These are phyloP conservation scores for Wickerhamomyces ciferrii DNA, from an alignment of 805 yeast species.

Conservation along the genomic window DNA sequence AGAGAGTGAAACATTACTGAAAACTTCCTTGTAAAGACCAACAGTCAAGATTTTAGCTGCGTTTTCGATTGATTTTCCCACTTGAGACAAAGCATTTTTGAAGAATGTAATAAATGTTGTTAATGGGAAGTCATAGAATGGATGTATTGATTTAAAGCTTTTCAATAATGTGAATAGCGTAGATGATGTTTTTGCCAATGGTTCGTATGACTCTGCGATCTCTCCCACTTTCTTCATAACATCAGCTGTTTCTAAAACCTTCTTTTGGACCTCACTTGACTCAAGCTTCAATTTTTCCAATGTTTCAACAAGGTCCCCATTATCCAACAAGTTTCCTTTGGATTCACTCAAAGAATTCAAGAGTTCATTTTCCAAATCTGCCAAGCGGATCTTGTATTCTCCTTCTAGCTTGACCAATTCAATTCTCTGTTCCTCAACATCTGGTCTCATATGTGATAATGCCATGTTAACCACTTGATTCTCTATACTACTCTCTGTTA, in stretches of 20 bases:
- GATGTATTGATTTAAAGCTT: slow-evolving; percentile 33
- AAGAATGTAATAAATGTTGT: slow-evolving; percentile 34
- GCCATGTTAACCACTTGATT: slow-evolving; percentile 55
- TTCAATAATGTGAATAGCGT: slow-evolving; percentile 43
- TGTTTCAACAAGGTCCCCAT: slow-evolving; percentile 51
- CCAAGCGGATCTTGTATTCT: slow-evolving; percentile 51
- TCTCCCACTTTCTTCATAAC: slow-evolving; percentile 52
- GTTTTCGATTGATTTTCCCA: background rate
- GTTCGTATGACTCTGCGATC: slow-evolving; percentile 40
- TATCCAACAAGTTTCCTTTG: slow-evolving; percentile 61
- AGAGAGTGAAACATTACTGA: background rate
- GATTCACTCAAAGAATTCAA: slow-evolving; percentile 52
- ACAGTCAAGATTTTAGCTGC: background rate
- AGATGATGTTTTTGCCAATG: slow-evolving; percentile 54
- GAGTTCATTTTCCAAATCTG: slow-evolving; percentile 52
- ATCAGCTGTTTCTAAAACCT: slow-evolving; percentile 46
- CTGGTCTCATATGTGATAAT: slow-evolving; percentile 56
- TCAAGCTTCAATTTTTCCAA: slow-evolving; percentile 65
- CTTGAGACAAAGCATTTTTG: slow-evolving; percentile 19
- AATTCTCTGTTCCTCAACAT: slow-evolving; percentile 50
- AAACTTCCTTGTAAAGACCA: background rate
- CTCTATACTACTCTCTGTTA: slow-evolving; percentile 65
- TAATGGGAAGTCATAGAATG: slow-evolving; percentile 57
- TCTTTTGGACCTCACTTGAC: slow-evolving; percentile 44
- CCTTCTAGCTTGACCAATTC: slow-evolving; percentile 52